phyloP scores from a whole-genome alignment of 805 yeast species.

The Yarrowia alimentaria region DNA sequence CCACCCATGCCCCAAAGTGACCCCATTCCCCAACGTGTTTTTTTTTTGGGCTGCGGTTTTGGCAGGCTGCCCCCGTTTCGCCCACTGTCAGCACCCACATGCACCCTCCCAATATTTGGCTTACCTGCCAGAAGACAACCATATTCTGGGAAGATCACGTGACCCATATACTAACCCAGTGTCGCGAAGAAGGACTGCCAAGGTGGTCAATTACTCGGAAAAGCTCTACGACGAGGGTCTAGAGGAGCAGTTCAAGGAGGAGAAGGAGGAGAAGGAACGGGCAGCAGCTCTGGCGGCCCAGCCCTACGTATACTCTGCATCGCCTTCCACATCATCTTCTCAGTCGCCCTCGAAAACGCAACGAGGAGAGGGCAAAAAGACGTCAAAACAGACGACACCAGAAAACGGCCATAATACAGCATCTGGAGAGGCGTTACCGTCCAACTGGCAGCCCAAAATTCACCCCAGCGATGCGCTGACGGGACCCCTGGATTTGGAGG shows the following conservation, averaged over 20 bases:
- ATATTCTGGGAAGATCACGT: constrained; percentile 7
- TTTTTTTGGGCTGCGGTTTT: background rate
- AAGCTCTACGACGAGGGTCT: constrained; percentile 15
- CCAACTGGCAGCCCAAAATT: constrained; percentile 20
- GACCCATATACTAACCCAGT: constrained; percentile 18
- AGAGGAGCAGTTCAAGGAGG: constrained; percentile 16
- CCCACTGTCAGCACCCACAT: constrained; percentile 15
- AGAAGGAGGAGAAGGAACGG: constrained; percentile 5
- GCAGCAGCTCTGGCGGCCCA: too few species aligned
- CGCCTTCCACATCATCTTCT: constrained; percentile 2
- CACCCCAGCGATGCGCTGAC: constrained; percentile 13
- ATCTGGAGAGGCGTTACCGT: constrained; percentile 1
- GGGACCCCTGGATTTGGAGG: constrained; percentile 4
- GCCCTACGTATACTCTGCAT: background rate
- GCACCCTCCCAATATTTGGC: constrained; percentile 24
- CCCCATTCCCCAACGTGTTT: too few species aligned
- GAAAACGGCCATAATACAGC: background rate
- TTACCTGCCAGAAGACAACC: constrained; percentile 11
- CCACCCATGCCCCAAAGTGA: too few species aligned
- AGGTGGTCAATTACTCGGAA: constrained; percentile 26
- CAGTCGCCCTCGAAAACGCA: constrained; percentile 9
- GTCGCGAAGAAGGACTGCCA: constrained; percentile 25
- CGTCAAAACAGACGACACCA: constrained; percentile 10
- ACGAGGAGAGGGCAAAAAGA: constrained; percentile 9
- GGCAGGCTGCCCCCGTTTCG: background rate